Conservation (phyloP, 2,329 filamentous ascomycete species). For the Arthrocladium fulminans region DNA sequence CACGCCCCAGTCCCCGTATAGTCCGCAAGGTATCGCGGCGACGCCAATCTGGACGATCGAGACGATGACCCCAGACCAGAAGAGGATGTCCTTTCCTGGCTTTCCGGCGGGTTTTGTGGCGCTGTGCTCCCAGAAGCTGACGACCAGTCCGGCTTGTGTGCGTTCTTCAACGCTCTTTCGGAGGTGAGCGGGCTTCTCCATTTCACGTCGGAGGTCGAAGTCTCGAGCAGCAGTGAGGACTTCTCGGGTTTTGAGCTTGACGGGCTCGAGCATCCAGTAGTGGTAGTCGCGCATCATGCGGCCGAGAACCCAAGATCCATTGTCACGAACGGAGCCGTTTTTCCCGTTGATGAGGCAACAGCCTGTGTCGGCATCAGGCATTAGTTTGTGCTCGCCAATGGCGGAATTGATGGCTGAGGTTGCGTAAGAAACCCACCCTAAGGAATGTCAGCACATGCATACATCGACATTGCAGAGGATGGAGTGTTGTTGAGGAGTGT, state of each 20-base stretch:
- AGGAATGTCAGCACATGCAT: background rate
- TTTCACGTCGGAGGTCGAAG: background rate
- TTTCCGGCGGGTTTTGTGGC: slow-evolving; percentile 1
- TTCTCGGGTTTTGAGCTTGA: slow-evolving; percentile 1
- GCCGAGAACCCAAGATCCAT: slow-evolving; percentile 35
- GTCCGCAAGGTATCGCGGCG: slow-evolving; percentile 23
- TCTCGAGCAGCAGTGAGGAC: background rate
- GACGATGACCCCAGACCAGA: slow-evolving; percentile 20
- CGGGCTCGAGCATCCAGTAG: slow-evolving; percentile 9
- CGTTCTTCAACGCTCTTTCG: background rate
- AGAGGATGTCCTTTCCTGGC: slow-evolving; percentile 4
- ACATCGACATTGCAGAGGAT: no score
- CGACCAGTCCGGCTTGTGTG: slow-evolving; percentile 10
- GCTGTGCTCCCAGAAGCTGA: slow-evolving; percentile 13
- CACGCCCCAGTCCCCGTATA: slow-evolving; percentile 28
- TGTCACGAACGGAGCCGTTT: slow-evolving; percentile 29
- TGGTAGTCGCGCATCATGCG: slow-evolving; percentile 35
- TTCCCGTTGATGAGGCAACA: slow-evolving; percentile 28
- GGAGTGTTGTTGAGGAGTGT: background rate
- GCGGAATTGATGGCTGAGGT: slow-evolving; percentile 21
- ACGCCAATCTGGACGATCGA: slow-evolving; percentile 27
- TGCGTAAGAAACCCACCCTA: slow-evolving; percentile 29
- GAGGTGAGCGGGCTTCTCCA: background rate
- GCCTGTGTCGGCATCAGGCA: slow-evolving; percentile 28
- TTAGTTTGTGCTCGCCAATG: slow-evolving; percentile 26